Evolutionary conservation across 176 grass and related monocot species (phyloP), one percentile per base, ranked within the genome.

Genomic region (Cymbopogon citratus): DNA sequence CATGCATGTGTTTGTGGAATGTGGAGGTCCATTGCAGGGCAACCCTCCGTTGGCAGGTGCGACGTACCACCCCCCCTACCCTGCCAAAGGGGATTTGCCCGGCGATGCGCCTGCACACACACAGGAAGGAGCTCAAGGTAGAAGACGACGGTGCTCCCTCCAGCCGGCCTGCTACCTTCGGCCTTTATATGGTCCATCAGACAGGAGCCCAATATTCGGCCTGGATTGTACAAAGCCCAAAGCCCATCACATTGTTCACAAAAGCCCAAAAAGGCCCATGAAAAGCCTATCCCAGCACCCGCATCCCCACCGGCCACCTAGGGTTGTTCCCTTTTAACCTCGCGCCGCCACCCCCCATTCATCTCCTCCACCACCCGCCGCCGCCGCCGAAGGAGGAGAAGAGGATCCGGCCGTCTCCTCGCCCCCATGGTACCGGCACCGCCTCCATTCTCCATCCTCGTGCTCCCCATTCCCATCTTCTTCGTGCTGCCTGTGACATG

Each of bases 71-170:
- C 11, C 18, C 76, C 31, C 31, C 3, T 33, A 33, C 31, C 31
- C 69, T 84, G 81, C 69, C 76, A 88, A 88, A 88, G 87, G 87
- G 73, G 76, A 80, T 88, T 88, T 84, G 75, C 61, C 48, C 69
- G 21, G 48, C 75, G 62, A 88, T 88, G 73, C 5, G 45, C 39
- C 18, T 5, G n/a, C 61, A 48, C 46, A 45, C 43, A 45, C n/a
- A n/a, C n/a, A n/a, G n/a, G n/a, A n/a, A n/a, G n/a, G n/a, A n/a
- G n/a, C n/a, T n/a, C n/a, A 33, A 33, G 31, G 31, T 3, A 33
- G 2, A 33, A 33, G 31, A 33, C 31, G 31, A 33, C 31, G 31
- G 31, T 44, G 41, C 41, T 11, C 16, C 31, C 41, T 11, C 16
- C 31, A 67, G 14, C 12, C 13, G 3, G 60, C 57, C 57, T 26